Evolutionary conservation across 179 eudicot genomes (phyloP).

Genomic region (Drosera spatulata): DNA sequence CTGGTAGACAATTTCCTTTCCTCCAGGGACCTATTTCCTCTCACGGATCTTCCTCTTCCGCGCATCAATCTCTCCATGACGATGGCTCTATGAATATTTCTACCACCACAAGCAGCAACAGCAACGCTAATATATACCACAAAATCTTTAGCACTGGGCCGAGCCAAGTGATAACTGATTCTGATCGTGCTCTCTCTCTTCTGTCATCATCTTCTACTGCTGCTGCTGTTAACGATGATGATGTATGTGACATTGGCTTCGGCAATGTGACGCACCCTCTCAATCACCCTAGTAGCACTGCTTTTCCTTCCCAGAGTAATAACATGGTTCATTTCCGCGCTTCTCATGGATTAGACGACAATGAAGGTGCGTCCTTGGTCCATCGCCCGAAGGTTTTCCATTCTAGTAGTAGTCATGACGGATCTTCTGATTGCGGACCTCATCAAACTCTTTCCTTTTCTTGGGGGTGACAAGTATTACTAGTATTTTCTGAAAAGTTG

Average conservation of each 20-base stretch:
- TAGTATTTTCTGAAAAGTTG: no score
- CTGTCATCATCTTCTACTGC: constrained; percentile 74
- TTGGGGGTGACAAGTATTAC: constrained; percentile 35
- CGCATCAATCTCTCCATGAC: constrained; percentile 28
- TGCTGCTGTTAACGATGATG: constrained; percentile 12
- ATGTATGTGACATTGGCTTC: constrained; percentile 31
- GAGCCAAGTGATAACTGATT: constrained; percentile 20
- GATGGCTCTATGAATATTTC: constrained; percentile 10
- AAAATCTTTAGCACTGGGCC: constrained; percentile 23
- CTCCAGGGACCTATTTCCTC: constrained; percentile 20
- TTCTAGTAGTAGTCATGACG: constrained; percentile 19
- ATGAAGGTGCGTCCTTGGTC: constrained; percentile 20
- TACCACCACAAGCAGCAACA: constrained; percentile 7
- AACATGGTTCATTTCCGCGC: background rate
- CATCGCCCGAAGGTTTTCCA: constrained; percentile 36
- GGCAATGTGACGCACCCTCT: constrained; percentile 27
- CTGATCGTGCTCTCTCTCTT: constrained; percentile 99
- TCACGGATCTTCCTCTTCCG: constrained; percentile 23
- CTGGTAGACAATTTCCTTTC: constrained; percentile 43
- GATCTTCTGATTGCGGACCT: constrained; percentile 26
- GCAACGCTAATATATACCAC: constrained; percentile 10
- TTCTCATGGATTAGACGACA: constrained; percentile 21
- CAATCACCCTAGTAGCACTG: constrained; percentile 12
- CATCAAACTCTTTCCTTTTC: constrained; percentile 57
- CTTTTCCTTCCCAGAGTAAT: constrained; percentile 19